phyloP scores from a whole-genome alignment of 2,329 filamentous ascomycete species.

The Cladorrhinum sp. region DNA sequence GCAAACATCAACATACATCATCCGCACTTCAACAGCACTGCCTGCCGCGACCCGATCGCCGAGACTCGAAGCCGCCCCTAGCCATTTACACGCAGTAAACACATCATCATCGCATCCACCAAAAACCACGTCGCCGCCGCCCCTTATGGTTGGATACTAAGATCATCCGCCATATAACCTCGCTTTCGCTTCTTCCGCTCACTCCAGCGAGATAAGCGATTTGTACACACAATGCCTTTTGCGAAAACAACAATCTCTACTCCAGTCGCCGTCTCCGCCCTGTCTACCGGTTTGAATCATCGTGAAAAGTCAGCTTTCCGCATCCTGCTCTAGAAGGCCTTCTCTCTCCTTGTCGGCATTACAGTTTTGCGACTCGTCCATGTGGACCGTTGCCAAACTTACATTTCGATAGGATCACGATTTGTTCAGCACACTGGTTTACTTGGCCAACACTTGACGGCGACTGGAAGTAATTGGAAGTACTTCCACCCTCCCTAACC shows the following conservation, averaged over 20 bases:
- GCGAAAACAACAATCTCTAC: slow-evolving; percentile 45
- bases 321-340: slow-evolving; percentile 42
- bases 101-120: slow-evolving; percentile 8
- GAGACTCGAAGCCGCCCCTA: slow-evolving; percentile 17
- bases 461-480: slow-evolving; percentile 34
- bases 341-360: slow-evolving; percentile 43
- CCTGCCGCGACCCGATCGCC: slow-evolving; percentile 15
- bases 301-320: slow-evolving; percentile 49
- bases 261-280: slow-evolving; percentile 63
- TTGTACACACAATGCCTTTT: slow-evolving; percentile 52
- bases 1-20: slow-evolving; percentile 13
- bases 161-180: slow-evolving; percentile 33
- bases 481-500: slow-evolving; percentile 29
- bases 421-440: slow-evolving; percentile 32
- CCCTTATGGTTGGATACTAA: slow-evolving; percentile 32
- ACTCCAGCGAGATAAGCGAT: slow-evolving; percentile 35
- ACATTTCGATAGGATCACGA: slow-evolving; percentile 43
- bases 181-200: slow-evolving; percentile 26
- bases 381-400: slow-evolving; percentile 44
- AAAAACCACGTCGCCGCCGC: slow-evolving; percentile 12
- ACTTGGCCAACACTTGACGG: slow-evolving; percentile 35
- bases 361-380: slow-evolving; percentile 36
- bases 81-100: slow-evolving; percentile 16
- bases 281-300: slow-evolving; percentile 58
- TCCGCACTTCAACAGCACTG: slow-evolving; percentile 18